Evolutionary conservation across 2,329 filamentous ascomycete species (phyloP).

Genomic region (Claviceps purpurea): DNA sequence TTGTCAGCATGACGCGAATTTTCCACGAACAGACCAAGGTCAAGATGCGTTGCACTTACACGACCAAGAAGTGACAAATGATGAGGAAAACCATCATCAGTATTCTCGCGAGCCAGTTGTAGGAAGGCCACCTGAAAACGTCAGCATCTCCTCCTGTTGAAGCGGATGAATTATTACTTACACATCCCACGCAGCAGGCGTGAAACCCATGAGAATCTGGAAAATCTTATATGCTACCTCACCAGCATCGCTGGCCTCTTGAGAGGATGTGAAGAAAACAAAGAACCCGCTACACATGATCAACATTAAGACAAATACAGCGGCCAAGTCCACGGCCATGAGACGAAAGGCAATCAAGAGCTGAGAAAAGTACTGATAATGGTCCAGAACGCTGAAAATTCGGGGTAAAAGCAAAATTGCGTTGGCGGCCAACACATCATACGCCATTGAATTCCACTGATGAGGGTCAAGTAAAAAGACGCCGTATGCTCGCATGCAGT

Average conservation of each 20-base stretch:
- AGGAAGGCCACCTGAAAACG: constrained; percentile 45
- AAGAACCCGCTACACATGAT: constrained; percentile 92
- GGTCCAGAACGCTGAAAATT: constrained; percentile 84
- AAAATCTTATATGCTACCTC: constrained; percentile 84
- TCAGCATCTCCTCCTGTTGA: background rate
- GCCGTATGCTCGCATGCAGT: constrained; percentile 77
- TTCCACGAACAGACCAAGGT: too few species aligned
- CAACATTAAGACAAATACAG: constrained; percentile 70
- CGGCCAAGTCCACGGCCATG: constrained; percentile 82
- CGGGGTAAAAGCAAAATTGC: constrained; percentile 81
- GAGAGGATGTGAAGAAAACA: constrained; percentile 79
- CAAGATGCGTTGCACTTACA: constrained; percentile 32
- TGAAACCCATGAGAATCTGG: constrained; percentile 91
- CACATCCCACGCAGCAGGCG: constrained; percentile 88
- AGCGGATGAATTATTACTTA: constrained; percentile 20
- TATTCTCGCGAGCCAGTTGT: constrained; percentile 64
- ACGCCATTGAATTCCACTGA: constrained; percentile 69
- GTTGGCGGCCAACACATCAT: constrained; percentile 86
- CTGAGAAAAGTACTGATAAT: constrained; percentile 93
- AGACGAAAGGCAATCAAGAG: constrained; percentile 85
- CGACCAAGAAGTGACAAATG: constrained; percentile 88
- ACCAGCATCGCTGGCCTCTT: constrained; percentile 53
- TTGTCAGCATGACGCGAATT: background rate
- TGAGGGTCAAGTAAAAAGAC: constrained; percentile 68
- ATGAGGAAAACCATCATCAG: constrained; percentile 75